phyloP scores from a whole-genome alignment of 2,329 filamentous ascomycete species.

The Pseudocercospora cruenta region DNA sequence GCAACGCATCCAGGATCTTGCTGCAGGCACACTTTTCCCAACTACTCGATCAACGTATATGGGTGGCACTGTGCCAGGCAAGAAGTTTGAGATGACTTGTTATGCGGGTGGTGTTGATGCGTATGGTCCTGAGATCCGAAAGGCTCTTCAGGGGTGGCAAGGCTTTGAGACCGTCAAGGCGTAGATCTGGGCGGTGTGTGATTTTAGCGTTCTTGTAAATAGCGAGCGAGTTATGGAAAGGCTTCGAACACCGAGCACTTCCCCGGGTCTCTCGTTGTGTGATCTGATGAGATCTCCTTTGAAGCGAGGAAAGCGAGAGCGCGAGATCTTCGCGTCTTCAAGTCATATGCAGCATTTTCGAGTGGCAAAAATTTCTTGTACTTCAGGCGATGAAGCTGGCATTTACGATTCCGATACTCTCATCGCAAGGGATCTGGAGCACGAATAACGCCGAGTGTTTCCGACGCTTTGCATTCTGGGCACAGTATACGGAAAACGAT shows the following conservation, averaged over 20 bases:
- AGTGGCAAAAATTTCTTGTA: no score
- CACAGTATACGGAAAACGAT: no score
- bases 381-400: no score
- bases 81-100: conserved; percentile 35
- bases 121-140: conserved; percentile 35
- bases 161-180: conserved; percentile 34
- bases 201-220: not conserved
- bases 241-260: not conserved
- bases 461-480: no score
- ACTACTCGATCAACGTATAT: conserved; percentile 34
- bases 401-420: no score
- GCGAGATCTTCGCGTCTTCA: not conserved
- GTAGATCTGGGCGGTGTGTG: not conserved
- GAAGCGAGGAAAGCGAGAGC: not conserved
- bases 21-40: conserved; percentile 33
- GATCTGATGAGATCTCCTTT: not conserved
- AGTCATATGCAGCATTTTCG: not conserved
- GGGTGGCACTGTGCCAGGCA: conserved; percentile 34
- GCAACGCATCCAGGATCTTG: conserved; percentile 35
- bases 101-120: conserved; percentile 35
- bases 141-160: conserved; percentile 29
- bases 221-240: not conserved
- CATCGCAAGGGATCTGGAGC: no score
- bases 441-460: no score
- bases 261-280: not conserved